Evolutionary conservation across 164 flowering plant genomes (phyloP), one percentile per base, ranked within the genome.

Genomic region (Cinnamomum micranthum): DNA sequence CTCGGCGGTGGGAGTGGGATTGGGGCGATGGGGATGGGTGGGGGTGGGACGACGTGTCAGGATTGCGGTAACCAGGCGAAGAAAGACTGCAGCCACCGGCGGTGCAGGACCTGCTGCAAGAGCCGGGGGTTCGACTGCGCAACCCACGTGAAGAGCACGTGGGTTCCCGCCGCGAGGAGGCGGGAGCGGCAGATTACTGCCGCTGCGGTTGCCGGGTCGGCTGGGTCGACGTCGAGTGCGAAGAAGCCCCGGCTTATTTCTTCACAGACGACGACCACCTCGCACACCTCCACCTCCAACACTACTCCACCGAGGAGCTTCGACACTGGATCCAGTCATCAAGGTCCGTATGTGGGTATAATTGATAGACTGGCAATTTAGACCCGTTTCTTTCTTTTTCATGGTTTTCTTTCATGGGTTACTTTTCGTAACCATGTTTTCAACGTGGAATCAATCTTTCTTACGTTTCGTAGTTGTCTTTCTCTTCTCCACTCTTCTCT

Each of bases 71-170:
- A 94, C 83, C 98, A 94, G 77, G 92, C 97, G 2, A 95, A 95
- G 87, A 95, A 93, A 71, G 98, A 95, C 74, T 95, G 99, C 71
- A 82, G 81, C 62, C 92, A 93, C 70, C 71, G 90, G 11, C 80
- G 99, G 80, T 95, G 99, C 74, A 80, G 99, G 76, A 95, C 98
- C n/a, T 95, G 99, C 75, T 95, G 99, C 75, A 95, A 91, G 79
- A 95, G 97, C 77, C 88, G 98, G 0, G 96, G 95, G 0, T 92
- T 77, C 71, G 94, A 93, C 58, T 95, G 99, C 68, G 20, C 88
- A 11, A 94, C 98, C 50, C 98, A 94, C 79, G 91, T 94, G 69
- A 94, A 88, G 84, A 94, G 98, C 89, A 94, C 98, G 11, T 94
- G 98, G 98, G 97, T 94, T 6, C 97, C 98, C 1, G 98, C 97